A percentile compares a stretch with the other conserved stretches of the same genome.
Evolutionary conservation across 2,329 filamentous ascomycete genomes (phyloP).

Genomic region (Aureobasidium sp.): DNA sequence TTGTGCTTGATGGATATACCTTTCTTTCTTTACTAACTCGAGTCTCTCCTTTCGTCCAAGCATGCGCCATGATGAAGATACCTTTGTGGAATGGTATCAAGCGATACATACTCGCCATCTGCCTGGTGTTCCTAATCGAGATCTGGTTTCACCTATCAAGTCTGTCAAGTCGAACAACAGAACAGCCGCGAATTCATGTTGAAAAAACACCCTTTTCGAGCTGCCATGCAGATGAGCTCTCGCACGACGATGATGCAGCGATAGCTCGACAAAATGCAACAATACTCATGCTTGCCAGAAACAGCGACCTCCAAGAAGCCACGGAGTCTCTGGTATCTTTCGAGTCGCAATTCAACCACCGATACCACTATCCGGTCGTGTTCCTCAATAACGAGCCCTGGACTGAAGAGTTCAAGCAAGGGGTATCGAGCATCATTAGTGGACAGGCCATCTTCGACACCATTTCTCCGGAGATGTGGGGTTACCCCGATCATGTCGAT

Average conservation of each 20-base stretch:
- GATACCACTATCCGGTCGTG: slow-evolving; percentile 42
- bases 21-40: not conserved
- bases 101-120: not conserved
- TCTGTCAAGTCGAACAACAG: not conserved
- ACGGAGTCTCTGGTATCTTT: slow-evolving; percentile 36
- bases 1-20: not conserved
- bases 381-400: slow-evolving; percentile 44
- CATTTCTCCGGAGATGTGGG: slow-evolving; percentile 37
- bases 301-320: slow-evolving; percentile 37
- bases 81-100: not conserved
- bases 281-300: slow-evolving; percentile 41
- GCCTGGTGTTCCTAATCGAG: not conserved
- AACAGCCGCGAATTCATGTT: not conserved
- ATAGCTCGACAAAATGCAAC: not conserved
- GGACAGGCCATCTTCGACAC: slow-evolving; percentile 36
- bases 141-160: not conserved
- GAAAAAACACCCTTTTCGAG: not conserved
- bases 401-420: slow-evolving; percentile 30
- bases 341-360: slow-evolving; percentile 41
- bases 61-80: not conserved
- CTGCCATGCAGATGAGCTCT: not conserved
- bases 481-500: slow-evolving; percentile 28
- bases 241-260: not conserved
- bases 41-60: not conserved
- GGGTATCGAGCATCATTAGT: slow-evolving; percentile 30